Base-by-base conservation (phyloP, 192 early-diverging fungal genomes). In the Backusella sp. region DNA sequence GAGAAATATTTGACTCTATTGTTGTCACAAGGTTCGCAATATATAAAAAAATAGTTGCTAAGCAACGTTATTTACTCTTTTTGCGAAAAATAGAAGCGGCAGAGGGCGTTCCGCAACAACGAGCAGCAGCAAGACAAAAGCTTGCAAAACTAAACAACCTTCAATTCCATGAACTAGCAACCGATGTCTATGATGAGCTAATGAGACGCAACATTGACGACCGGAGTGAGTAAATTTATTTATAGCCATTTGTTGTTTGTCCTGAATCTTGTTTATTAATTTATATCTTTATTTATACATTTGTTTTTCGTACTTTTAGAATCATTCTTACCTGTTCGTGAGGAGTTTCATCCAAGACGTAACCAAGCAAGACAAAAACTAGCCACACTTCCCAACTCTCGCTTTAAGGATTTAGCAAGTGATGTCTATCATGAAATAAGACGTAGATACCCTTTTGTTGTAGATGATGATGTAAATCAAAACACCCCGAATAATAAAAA, bases 331-430 rank as follows among this genome's bases (percentile, higher is more conserved):
- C 90, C 91, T 6, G 91, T 95, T 30, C 84, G 92, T 23, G 91
- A 96, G 77, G 92, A 95, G 62, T 98, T 94, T 80, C 97, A 99
- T 82, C 95, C 94, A 12, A 94, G 97, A 78, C 91, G 98, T 52
- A 99, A 99, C 85, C 96, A 97, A 80, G 97, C 96, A 4, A 90
- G 98, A 28, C 95, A 95, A 78, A 99, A 99, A 82, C 88, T 99
- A 9, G 93, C 96, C n/a, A 96, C 96, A 5, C 88, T 99, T 12
- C 92, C 95, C 12, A 87, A 80, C 70, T 76, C 86, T 78, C 91
- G 96, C 70, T 99, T 98, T 87, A 93, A 95, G 69, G 96, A 98
- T 76, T 88, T 99, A 52, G 95, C 93, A 11, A 91, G 90, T 77
- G 97, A 98, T 82, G 94, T 98, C 14, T 94, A 90, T 79, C 87